These are phyloP conservation scores for Penicillium coprophilum DNA, from an alignment of 495 filamentous ascomycete genomes.

Conservation along the genomic window DNA sequence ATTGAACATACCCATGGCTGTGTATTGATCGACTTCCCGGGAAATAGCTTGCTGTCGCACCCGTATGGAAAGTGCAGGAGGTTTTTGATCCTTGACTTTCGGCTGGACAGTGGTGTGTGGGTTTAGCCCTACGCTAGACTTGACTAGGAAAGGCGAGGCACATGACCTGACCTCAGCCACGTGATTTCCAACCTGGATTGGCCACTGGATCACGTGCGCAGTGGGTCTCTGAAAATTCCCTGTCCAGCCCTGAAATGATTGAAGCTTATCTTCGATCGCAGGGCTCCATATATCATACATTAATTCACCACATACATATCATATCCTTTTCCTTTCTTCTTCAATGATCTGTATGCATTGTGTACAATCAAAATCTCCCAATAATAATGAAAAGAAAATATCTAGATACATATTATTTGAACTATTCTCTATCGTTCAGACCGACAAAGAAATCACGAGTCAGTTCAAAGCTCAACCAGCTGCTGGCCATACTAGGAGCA, in stretches of 20 bases:
- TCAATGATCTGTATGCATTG: neutral
- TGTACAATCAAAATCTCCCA: neutral
- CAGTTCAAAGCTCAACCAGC: conserved; percentile 95
- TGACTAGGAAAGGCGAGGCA: conserved; percentile 21
- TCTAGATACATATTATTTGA: conserved; percentile 17
- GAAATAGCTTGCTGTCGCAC: conserved; percentile 50
- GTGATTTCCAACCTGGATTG: neutral
- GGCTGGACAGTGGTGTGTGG: conserved; percentile 48
- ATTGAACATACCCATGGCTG: conserved; percentile 50
- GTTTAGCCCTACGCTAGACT: conserved; percentile 51
- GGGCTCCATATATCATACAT: neutral
- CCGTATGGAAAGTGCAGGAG: conserved; percentile 43
- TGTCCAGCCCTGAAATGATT: neutral
- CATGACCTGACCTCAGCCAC: neutral
- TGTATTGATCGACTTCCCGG: conserved; percentile 45
- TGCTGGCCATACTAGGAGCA: conserved; percentile 96
- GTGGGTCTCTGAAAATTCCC: neutral
- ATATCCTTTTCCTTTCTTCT: neutral
- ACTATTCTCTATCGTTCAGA: conserved; percentile 45
- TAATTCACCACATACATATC: neutral
- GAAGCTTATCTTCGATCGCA: neutral
- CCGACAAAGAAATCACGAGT: conserved; percentile 79
- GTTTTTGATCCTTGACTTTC: conserved; percentile 47
- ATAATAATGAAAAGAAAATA: neutral
- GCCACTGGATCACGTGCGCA: neutral